Conservation (phyloP, 352 stramenopile species). For the Phytophthora vignae region DNA sequence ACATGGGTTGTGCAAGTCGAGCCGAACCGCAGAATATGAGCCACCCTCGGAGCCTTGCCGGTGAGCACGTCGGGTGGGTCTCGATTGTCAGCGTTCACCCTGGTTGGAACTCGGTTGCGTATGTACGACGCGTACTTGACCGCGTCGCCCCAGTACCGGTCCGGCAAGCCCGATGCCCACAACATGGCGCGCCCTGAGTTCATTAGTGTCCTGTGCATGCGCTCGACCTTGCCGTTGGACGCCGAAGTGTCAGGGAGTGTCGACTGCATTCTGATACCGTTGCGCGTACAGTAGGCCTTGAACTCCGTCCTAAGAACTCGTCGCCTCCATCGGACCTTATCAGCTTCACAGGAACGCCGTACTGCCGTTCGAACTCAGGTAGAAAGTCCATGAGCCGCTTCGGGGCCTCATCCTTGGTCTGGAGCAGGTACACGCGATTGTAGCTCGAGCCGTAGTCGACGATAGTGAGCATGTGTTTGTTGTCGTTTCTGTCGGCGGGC, state of each 20-base stretch:
- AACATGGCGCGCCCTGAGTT: neutral
- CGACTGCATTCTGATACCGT: neutral
- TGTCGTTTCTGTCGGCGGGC: neutral
- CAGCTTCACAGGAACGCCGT: neutral
- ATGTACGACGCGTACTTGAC: neutral
- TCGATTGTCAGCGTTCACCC: neutral
- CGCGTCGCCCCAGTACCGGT: neutral
- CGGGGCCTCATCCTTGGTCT: neutral
- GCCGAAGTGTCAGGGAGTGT: neutral
- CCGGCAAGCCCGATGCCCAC: neutral
- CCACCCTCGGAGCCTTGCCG: neutral
- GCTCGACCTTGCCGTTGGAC: neutral
- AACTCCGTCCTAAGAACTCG: neutral
- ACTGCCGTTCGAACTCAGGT: neutral
- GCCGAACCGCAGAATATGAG: neutral
- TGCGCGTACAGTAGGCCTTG: neutral
- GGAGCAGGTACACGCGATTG: neutral
- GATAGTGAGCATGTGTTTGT: neutral
- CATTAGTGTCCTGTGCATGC: neutral
- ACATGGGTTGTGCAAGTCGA: too few species aligned
- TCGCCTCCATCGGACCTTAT: neutral
- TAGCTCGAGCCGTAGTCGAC: neutral
- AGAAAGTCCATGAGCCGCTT: neutral
- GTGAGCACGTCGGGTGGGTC: neutral
- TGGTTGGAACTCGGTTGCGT: neutral